Percentiles rank a stretch among this genome's conserved stretches.
Evolutionary conservation across 139 green algal genomes (phyloP).

Genomic region (Haematococcus lacustris): DNA sequence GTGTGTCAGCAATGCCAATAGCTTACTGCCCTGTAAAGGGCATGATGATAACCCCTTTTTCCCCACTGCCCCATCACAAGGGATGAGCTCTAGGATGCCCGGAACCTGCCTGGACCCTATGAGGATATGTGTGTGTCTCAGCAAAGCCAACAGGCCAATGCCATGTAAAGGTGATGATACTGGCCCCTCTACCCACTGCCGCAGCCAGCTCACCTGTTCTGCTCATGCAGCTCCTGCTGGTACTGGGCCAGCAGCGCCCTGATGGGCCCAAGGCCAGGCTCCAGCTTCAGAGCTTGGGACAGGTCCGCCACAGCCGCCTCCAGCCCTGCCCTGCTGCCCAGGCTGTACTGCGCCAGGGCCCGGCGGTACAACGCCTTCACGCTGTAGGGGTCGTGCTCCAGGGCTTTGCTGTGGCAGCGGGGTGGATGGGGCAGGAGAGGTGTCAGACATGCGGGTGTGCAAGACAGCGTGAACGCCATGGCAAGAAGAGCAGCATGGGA

Average conservation of each 20-base stretch:
- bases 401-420: constrained; percentile 19
- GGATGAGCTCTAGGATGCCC: neutral
- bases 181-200: no score
- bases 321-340: constrained; percentile 11
- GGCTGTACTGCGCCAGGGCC: constrained; percentile 2
- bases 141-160: neutral
- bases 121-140: neutral
- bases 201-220: constrained; percentile 8
- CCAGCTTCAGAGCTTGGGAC: constrained; percentile 10
- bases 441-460: neutral
- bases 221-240: constrained; percentile 17
- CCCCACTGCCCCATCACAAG: no score
- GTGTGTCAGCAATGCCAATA: no score
- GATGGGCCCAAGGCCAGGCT: constrained; percentile 7
- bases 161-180: no score
- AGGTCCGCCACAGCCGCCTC: constrained; percentile 22
- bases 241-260: neutral
- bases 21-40: neutral
- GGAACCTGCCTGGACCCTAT: no score
- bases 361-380: constrained; percentile 31
- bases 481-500: neutral
- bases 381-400: constrained; percentile 22
- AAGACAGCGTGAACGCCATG: neutral
- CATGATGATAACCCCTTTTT: no score
- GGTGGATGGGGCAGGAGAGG: no score